A percentile compares a stretch with the other conserved stretches of the same genome.
Conservation (phyloP, 83 land plant species). For the Picea mariana region DNA sequence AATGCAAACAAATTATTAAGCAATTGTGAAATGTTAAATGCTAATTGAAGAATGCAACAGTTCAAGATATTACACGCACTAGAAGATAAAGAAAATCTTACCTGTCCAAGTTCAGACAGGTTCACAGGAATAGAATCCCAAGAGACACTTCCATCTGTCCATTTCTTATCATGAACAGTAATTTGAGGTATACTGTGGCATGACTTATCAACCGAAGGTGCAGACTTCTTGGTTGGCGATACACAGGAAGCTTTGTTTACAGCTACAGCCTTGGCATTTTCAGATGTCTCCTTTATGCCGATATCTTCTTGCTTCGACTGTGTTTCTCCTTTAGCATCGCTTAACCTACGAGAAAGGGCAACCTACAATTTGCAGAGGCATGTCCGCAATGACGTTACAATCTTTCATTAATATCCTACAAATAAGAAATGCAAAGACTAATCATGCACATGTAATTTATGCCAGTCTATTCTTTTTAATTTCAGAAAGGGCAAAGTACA, state of each 20-base stretch:
- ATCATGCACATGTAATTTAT: not conserved
- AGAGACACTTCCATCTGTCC: slow-evolving; percentile 77
- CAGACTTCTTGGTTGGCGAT: not conserved
- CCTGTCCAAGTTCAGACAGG: slow-evolving; percentile 69
- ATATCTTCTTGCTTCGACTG: slow-evolving; percentile 11
- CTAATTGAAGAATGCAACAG: no score
- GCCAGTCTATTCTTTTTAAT: no score
- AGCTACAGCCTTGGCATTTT: slow-evolving; percentile 5
- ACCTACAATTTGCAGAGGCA: slow-evolving; percentile 22
- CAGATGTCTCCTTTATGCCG: slow-evolving; percentile 18
- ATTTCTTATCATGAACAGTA: slow-evolving; percentile 59
- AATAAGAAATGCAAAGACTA: not conserved
- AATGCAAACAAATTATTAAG: not conserved
- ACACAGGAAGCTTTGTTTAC: not conserved
- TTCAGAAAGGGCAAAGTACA: no score
- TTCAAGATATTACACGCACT: slow-evolving; percentile 13
- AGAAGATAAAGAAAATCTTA: not conserved
- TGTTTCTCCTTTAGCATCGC: slow-evolving; percentile 35
- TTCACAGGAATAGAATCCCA: slow-evolving; percentile 38
- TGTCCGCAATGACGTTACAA: not conserved
- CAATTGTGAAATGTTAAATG: slow-evolving; percentile 2
- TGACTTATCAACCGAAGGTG: slow-evolving; percentile 21
- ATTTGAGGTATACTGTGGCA: slow-evolving; percentile 21
- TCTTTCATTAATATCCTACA: not conserved
- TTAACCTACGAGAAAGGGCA: slow-evolving; percentile 51